Evolutionary conservation across 176 grass and related monocot species (phyloP).

Genomic region (Triticum turgidum): DNA sequence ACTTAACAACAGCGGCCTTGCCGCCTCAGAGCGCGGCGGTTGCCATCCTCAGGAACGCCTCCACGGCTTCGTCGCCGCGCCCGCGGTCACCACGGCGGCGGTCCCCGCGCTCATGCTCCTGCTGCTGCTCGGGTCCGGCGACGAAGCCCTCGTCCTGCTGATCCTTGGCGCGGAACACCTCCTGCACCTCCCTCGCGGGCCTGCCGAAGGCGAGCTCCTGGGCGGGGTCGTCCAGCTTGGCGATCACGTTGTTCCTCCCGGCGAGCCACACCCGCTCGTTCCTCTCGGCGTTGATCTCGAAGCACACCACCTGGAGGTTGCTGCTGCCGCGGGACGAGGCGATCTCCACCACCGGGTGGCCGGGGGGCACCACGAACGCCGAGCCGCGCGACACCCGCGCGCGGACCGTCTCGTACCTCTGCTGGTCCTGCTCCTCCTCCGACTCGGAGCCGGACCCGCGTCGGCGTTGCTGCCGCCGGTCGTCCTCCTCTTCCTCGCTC

Average conservation of each 20-base stretch:
- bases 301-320: slow-evolving; percentile 72
- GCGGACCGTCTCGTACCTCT: slow-evolving; percentile 40
- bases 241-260: slow-evolving; percentile 55
- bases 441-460: not conserved
- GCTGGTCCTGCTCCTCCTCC: not conserved
- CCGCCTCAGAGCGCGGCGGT: not conserved
- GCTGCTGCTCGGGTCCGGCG: slow-evolving; percentile 36
- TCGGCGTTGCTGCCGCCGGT: not conserved
- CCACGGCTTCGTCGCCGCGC: not conserved
- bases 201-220: slow-evolving; percentile 71
- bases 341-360: slow-evolving; percentile 54
- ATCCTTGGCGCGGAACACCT: slow-evolving; percentile 48
- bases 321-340: slow-evolving; percentile 45
- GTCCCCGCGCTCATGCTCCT: not conserved
- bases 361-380: slow-evolving; percentile 58
- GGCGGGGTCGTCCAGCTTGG: slow-evolving; percentile 49
- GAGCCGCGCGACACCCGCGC: slow-evolving; percentile 41
- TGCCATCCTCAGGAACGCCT: slow-evolving; percentile 28
- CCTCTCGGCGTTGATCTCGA: slow-evolving; percentile 51
- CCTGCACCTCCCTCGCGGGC: slow-evolving; percentile 52
- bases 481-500: not conserved
- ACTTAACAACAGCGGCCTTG: not conserved
- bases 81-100: not conserved
- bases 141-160: slow-evolving; percentile 43
- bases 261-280: slow-evolving; percentile 76